Evolutionary conservation across 257 asterid genomes (phyloP), one percentile per base, ranked within the genome.

Genomic region (Penstemon newberryi): DNA sequence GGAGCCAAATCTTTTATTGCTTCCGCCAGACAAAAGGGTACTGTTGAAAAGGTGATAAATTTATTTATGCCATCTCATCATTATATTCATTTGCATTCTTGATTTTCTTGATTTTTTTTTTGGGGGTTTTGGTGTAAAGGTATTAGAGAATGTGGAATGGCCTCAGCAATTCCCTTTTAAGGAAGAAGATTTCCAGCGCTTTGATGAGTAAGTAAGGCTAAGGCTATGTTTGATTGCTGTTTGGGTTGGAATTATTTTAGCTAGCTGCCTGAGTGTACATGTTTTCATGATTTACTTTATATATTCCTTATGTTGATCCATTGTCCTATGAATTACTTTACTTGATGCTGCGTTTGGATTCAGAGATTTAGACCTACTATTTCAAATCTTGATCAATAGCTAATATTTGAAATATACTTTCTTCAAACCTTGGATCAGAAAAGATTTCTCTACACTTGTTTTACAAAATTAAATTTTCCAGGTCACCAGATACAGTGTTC

Each of bases 141-240:
- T 84, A 61, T 71, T 93, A 78, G 95, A 89, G 84, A 84, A 87
- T 78, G 87, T 93, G 76, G 89, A 87, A 33, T 93, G 99, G 97
- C 97, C 99, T 7, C 85, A 84, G 77, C 87, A 90, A 54, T 90
- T 88, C 78, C 99, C 99, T 11, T 93, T 93, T 84, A 93, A 77
- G 86, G 95, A 80, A 12, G 97, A 89, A 84, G 96, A 93, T 78
- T 93, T 93, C 77, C 92, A 78, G 85, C 93, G 99, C 33, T 93
- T 76, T 80, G 99, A 93, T 64, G 99, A 89, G 99, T 93, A 84
- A 71, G 63, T 25, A 25, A 25, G 33, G 33, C 33, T 25, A 25
- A 25, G 33, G 33, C 33, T 25, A 25, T 25, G 2, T 25, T 25
- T 25, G 33, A 25, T 25, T 25, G 33, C 1, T 15, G 18, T 15